Base-by-base conservation (phyloP, 2,329 filamentous ascomycete species). In the Sordariomycetes sp. region DNA sequence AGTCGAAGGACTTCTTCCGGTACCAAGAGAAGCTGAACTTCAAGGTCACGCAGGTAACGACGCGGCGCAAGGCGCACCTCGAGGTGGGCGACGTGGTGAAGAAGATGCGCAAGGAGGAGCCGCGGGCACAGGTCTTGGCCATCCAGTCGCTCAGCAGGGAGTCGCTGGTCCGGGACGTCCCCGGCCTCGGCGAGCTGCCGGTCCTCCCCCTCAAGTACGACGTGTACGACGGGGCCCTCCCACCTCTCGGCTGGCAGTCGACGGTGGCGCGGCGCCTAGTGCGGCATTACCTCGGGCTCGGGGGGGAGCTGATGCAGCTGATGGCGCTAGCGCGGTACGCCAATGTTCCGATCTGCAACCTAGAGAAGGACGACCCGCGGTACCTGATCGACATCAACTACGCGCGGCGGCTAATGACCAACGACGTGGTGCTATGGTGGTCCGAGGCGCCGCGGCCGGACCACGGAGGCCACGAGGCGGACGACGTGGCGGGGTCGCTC, bases 341-440 rank as follows among this genome's bases (percentile, higher is more conserved):
- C 28, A 90, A 97, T 67, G 84, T 99, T 4, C 94, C 94, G 1
- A 77, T 99, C 8, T 97, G 94, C 71, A 99, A 99, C 64, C 74
- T 99, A 35, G 94, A 97, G 68, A 85, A 86, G 51, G 94, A 97
- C 62, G 94, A 99, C 64, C 92, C 94, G 32, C 84, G 90, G 2
- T 97, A 94, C 73, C 74, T 99, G 57, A 99, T 99, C 63, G 94
- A 99, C 67, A 83, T 99, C 57, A 89, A 92, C 0, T 99, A 97
- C 68, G 94, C 94, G 0, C 80, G 95, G 58, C 82, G 91, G 20
- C 74, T 99, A 55, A 90, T 96, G 65, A 86, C 88, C 62, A 96
- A 92, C 66, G 90, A 91, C 58, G 89, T 99, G 1, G 88, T 99
- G 6, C 76, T 99, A 7, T 99, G 94, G 94, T 99, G 94, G 94